A percentile compares a stretch with the other conserved stretches of the same genome.
These are phyloP conservation scores for Botrytis pseudocinerea DNA, from an alignment of 2,329 filamentous ascomycete genomes.

Conservation along the genomic window DNA sequence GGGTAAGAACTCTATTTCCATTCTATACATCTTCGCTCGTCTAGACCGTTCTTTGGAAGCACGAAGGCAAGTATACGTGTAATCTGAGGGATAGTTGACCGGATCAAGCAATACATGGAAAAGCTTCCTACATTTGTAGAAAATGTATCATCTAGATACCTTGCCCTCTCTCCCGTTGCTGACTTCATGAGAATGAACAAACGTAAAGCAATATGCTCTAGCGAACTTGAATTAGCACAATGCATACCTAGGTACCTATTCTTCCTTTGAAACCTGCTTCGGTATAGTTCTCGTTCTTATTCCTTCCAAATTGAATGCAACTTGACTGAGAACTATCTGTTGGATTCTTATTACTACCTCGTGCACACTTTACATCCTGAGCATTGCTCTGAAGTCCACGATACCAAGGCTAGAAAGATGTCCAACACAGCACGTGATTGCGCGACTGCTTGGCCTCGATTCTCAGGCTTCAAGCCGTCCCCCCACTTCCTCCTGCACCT, in stretches of 20 bases:
- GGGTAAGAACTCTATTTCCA: neutral
- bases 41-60: neutral
- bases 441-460: neutral
- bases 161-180: neutral
- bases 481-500: neutral
- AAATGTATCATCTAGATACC: neutral
- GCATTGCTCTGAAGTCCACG: no score
- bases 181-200: neutral
- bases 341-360: neutral
- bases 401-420: neutral
- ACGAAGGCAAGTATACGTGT: neutral
- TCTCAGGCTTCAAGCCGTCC: neutral
- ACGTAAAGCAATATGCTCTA: neutral
- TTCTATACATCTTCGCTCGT: neutral
- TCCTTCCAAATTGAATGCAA: neutral
- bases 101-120: neutral
- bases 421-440: neutral
- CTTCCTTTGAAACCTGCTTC: neutral
- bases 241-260: neutral
- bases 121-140: neutral
- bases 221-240: neutral
- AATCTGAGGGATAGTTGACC: neutral
- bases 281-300: neutral
- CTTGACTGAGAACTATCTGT: neutral
- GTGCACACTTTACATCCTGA: neutral